Evolutionary conservation across 257 asterid species (phyloP), one percentile per base, ranked within the genome.

Genomic region (Catharanthus roseus): DNA sequence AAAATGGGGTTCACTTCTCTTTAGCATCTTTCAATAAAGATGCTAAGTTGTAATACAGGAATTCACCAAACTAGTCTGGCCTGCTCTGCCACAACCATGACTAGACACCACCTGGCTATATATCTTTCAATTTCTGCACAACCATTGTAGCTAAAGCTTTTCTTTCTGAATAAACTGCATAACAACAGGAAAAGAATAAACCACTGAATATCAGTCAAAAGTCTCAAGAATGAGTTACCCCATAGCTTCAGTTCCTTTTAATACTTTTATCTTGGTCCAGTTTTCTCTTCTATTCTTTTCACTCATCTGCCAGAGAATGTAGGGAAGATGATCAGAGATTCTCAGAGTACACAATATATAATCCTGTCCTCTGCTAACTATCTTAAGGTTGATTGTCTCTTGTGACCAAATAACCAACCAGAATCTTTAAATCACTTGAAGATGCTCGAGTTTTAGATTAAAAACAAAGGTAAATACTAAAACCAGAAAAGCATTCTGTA

Each of bases 21-120:
- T 82, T 63, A 69, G 39, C 78, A 82, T 67, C 77, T 79, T 80
- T 77, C 75, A 77, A 72, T 87, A 78, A 76, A 85, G 88, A 74
- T 69, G 77, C 28, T 69, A 44, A 49, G 58, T 67, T 63, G 67
- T 66, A 67, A 65, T 36, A 66, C 70, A 74, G 49, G 41, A 49
- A 50, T 68, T 67, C 66, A 62, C 68, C 62, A 63, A 76, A 74
- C 61, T 63, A 47, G 51, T 62, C 71, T 51, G 69, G 62, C 71
- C 78, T 65, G 57, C 65, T 72, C 66, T 75, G 68, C 73, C 68
- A 53, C 74, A 70, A 63, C 74, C 57, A 42, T 76, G 74, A 74
- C 75, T 74, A 36, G 79, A 76, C 76, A 78, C 49, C 74, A 71
- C 78, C 77, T 76, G 73, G 39, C 54, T 53, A n/a, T n/a, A n/a